A percentile compares a stretch with the other conserved stretches of the same genome.
phyloP scores from a whole-genome alignment of 176 grass and related monocot genomes.

The Oryza longistaminata region DNA sequence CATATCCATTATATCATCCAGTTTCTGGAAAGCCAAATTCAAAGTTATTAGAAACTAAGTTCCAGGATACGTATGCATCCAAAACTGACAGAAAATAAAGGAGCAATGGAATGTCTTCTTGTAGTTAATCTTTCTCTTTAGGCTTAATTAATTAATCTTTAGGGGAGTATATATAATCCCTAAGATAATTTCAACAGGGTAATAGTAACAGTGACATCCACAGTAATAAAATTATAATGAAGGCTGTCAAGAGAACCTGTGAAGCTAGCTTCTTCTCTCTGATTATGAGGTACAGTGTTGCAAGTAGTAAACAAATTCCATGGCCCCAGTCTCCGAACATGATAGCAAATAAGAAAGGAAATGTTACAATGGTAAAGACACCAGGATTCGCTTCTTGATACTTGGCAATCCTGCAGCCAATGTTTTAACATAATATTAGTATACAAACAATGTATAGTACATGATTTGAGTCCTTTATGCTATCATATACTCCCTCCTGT shows the following conservation, averaged over 20 bases:
- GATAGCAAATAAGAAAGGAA: constrained; percentile 95
- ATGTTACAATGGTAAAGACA: constrained; percentile 88
- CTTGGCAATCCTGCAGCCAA: constrained; percentile 68
- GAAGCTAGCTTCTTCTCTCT: constrained; percentile 91
- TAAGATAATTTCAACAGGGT: background rate
- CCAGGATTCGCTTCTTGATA: constrained; percentile 95
- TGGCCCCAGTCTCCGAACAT: constrained; percentile 99
- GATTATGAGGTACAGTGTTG: constrained; percentile 59
- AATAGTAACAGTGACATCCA: background rate
- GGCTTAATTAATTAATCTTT: background rate
- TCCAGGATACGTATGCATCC: background rate
- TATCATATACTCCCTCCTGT: background rate
- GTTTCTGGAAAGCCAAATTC: constrained; percentile 57
- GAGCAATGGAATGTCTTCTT: background rate
- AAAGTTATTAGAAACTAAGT: background rate
- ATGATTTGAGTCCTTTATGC: background rate
- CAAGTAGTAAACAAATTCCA: constrained; percentile 77
- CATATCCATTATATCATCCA: constrained; percentile 90
- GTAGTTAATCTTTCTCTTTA: background rate
- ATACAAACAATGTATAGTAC: background rate
- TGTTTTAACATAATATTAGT: constrained; percentile 25
- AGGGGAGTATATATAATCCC: background rate
- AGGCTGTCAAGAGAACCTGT: constrained; percentile 52
- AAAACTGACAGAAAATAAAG: background rate
- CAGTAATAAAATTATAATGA: background rate